These are phyloP conservation scores for Decorospora gaudefroyi DNA, from an alignment of 2,329 filamentous ascomycete species.

Conservation along the genomic window DNA sequence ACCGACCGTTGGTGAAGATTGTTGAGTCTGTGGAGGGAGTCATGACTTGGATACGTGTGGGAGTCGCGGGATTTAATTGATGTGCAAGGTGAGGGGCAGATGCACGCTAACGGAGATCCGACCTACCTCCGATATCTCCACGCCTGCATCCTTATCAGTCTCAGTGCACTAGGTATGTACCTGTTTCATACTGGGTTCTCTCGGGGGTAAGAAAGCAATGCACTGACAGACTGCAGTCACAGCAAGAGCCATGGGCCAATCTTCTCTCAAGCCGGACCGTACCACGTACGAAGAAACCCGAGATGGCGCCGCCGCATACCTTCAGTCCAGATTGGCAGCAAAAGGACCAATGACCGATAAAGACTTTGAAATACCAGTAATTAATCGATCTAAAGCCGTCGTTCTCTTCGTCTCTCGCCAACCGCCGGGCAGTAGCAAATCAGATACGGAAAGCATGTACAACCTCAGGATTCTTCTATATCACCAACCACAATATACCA, in stretches of 20 bases:
- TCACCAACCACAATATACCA: slow-evolving; percentile 47
- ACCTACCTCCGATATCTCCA: slow-evolving; percentile 14
- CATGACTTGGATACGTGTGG: slow-evolving; percentile 16
- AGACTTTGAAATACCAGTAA: slow-evolving; percentile 45
- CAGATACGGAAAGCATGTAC: slow-evolving; percentile 49
- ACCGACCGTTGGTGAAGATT: slow-evolving; percentile 37
- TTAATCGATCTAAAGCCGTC: slow-evolving; percentile 48
- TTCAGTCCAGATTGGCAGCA: slow-evolving; percentile 39
- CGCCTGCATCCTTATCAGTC: slow-evolving; percentile 4
- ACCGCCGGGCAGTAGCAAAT: slow-evolving; percentile 45
- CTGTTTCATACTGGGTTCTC: too few relatives aligned
- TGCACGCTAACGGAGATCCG: slow-evolving; percentile 28
- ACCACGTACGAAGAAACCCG: slow-evolving; percentile 41
- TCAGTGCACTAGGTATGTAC: not conserved
- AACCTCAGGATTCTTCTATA: slow-evolving; percentile 51
- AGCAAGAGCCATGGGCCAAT: not conserved
- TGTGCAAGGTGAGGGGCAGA: slow-evolving; percentile 14
- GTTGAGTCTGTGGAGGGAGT: slow-evolving; percentile 11
- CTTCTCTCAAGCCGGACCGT: slow-evolving; percentile 47
- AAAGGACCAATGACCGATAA: slow-evolving; percentile 18
- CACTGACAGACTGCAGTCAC: not conserved
- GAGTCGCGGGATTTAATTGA: slow-evolving; percentile 16
- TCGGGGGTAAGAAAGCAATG: not conserved
- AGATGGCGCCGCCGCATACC: slow-evolving; percentile 43
- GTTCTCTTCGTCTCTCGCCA: slow-evolving; percentile 40